These are phyloP conservation scores for Termitomyces sp. DNA, from an alignment of 768 basidiomycete genomes.

Conservation along the genomic window DNA sequence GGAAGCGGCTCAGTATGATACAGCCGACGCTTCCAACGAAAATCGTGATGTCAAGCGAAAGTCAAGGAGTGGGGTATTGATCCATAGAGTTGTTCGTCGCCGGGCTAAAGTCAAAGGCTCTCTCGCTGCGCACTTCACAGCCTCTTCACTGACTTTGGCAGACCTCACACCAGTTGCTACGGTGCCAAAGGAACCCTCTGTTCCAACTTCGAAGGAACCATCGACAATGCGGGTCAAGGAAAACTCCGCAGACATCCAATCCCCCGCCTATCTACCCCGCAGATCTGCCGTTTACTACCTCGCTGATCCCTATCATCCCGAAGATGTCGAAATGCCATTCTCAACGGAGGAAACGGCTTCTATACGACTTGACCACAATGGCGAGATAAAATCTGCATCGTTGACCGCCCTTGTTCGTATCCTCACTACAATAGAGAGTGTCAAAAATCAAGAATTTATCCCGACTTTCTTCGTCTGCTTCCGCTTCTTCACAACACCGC, in stretches of 20 bases:
- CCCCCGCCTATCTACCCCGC: conserved; percentile 16
- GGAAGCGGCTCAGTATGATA: background rate
- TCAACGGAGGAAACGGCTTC: conserved; percentile 18
- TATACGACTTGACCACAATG: conserved; percentile 19
- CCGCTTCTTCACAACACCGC: conserved; percentile 57
- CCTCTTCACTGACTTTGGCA: conserved; percentile 7
- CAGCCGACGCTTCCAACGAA: background rate
- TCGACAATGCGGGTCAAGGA: background rate
- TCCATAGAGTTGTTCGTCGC: conserved; percentile 15
- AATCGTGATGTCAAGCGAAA: conserved; percentile 1
- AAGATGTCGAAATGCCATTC: conserved; percentile 23
- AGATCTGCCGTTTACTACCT: conserved; percentile 23
- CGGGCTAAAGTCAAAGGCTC: conserved; percentile 8
- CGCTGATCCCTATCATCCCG: conserved; percentile 21
- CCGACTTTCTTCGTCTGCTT: conserved; percentile 67
- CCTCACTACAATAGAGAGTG: conserved; percentile 36
- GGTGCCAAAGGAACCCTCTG: background rate
- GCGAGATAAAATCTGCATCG: conserved; percentile 27
- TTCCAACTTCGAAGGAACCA: conserved; percentile 1
- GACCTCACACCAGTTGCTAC: background rate
- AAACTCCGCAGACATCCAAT: conserved; percentile 3
- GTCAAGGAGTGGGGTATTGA: conserved; percentile 8
- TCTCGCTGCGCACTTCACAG: background rate
- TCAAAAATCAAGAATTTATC: conserved; percentile 37
- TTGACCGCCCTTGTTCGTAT: conserved; percentile 39